These are phyloP conservation scores for Globisporangium yorkense DNA, from an alignment of 352 stramenopile species.

Conservation along the genomic window DNA sequence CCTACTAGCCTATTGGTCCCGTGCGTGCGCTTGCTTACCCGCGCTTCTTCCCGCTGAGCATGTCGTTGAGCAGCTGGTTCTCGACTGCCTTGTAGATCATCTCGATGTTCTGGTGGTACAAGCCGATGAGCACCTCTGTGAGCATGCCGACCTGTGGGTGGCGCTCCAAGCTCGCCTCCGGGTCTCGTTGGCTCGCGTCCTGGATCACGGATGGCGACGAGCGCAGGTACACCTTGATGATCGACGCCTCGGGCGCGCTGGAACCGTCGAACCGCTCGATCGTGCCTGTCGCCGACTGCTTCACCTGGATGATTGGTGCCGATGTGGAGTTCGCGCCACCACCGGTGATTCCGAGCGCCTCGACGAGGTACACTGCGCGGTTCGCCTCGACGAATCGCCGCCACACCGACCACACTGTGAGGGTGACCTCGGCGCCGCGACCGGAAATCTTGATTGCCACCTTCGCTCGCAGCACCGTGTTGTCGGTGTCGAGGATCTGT, in stretches of 20 bases:
- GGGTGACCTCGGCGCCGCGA: slow-evolving; percentile 9
- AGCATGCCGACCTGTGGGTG: slow-evolving; percentile 15
- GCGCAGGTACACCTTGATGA: slow-evolving; percentile 14
- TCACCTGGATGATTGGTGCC: slow-evolving; percentile 12
- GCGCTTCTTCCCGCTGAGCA: slow-evolving; percentile 12
- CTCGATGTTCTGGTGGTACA: slow-evolving; percentile 17
- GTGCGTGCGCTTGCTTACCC: neutral
- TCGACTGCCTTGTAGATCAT: slow-evolving; percentile 17
- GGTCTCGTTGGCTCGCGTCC: slow-evolving; percentile 1
- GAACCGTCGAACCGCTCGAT: slow-evolving; percentile 7
- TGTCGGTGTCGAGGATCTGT: slow-evolving; percentile 10
- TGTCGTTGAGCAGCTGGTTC: slow-evolving; percentile 14
- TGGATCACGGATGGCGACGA: slow-evolving; percentile 15
- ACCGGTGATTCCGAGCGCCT: slow-evolving; percentile 13
- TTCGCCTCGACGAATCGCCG: slow-evolving; percentile 8
- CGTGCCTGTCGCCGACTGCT: slow-evolving; percentile 10
- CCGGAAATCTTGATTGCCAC: slow-evolving; percentile 11
- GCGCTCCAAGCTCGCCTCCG: neutral
- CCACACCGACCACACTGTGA: slow-evolving; percentile 14
- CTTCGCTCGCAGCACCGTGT: slow-evolving; percentile 11
- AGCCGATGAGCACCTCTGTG: slow-evolving; percentile 15
- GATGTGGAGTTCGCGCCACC: slow-evolving; percentile 2
- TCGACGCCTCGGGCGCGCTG: slow-evolving; percentile 12
- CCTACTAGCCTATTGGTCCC: slow-evolving; percentile 1
- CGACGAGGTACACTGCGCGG: slow-evolving; percentile 8